These are phyloP conservation scores for Nitzschia palea DNA, from an alignment of 108 stramenopile genomes.

Conservation along the genomic window DNA sequence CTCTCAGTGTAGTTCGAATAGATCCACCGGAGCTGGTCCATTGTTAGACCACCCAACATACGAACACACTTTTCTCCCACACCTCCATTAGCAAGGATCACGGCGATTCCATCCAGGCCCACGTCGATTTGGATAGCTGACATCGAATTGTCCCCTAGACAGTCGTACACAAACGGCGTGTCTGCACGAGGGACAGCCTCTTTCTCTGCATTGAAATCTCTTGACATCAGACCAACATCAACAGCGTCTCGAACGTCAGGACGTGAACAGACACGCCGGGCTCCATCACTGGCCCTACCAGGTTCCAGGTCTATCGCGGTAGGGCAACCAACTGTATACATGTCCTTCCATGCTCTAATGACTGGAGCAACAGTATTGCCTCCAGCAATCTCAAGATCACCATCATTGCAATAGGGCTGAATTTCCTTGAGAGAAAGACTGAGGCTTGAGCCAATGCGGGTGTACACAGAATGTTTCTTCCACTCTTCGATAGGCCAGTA, in stretches of 20 bases:
- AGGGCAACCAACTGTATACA: constrained; percentile 14
- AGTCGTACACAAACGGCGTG: constrained; percentile 9
- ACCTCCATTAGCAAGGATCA: not conserved
- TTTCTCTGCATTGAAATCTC: not conserved
- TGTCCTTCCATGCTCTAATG: constrained; percentile 1
- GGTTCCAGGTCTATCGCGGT: constrained; percentile 16
- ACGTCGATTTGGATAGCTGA: constrained; percentile 24
- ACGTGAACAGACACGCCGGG: constrained; percentile 19
- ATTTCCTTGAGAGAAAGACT: constrained; percentile 1
- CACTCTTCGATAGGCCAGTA: not conserved
- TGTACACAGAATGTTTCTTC: not conserved
- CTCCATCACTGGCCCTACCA: constrained; percentile 23
- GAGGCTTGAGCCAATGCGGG: not conserved
- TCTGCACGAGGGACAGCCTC: constrained; percentile 3
- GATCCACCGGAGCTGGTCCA: constrained; percentile 37
- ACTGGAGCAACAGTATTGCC: constrained; percentile 23
- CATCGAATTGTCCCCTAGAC: constrained; percentile 3
- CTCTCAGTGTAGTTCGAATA: constrained; percentile 24
- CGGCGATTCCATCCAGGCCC: constrained; percentile 24
- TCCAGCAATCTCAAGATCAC: constrained; percentile 17
- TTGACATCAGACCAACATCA: constrained; percentile 20
- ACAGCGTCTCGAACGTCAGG: not conserved
- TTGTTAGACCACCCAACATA: constrained; percentile 22
- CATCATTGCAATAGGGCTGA: not conserved
- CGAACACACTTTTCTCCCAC: constrained; percentile 14